Base-by-base conservation (phyloP, 148 eudicot genomes). In the Chenopodium album region DNA sequence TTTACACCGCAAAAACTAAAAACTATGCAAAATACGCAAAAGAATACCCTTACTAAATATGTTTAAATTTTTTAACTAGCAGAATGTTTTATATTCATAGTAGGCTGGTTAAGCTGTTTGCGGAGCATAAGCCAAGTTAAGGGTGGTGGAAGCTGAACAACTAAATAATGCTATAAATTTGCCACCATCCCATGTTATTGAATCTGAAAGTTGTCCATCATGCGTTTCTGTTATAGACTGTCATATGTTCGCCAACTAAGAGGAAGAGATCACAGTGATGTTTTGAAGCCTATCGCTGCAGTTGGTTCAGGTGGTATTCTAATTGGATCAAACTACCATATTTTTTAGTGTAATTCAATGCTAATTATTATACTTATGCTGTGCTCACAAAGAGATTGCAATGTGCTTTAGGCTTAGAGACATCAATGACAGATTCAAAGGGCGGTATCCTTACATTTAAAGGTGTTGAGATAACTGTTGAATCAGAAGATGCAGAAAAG, bases 401-500 rank as follows among this genome's bases (percentile, higher is more conserved):
- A 52, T 78, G 48, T 60, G 37, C 75, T 88, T 81, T 79, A 91
- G 93, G 89, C 73, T 63, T 90, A 64, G 88, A 89, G 83, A 80
- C 86, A 76, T 83, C 93, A 62, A 81, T 89, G 84, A 76, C 84
- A 46, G 90, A 89, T 37, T 78, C 81, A 62, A 60, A 84, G 78
- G 91, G 78, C 3, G 83, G 80, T 83, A 71, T 77, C 16, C 79
- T 93, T 41, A 81, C 52, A 41, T 73, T 94, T 67, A 90, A 87
- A 84, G 82, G 82, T 63, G 88, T 87, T 70, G 88, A 92, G 79
- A 84, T 90, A 82, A 85, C 79, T n/a, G 88, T 94, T 80, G 95
- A 89, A 83, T 89, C 92, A 77, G 84, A 82, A 77, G 94, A 92
- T 77, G 87, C 85, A 71, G 89, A 87, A 26, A 85, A 85, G 89